phyloP scores from a whole-genome alignment of 202 grass and related monocot genomes.

The Alloteropsis angusta region DNA sequence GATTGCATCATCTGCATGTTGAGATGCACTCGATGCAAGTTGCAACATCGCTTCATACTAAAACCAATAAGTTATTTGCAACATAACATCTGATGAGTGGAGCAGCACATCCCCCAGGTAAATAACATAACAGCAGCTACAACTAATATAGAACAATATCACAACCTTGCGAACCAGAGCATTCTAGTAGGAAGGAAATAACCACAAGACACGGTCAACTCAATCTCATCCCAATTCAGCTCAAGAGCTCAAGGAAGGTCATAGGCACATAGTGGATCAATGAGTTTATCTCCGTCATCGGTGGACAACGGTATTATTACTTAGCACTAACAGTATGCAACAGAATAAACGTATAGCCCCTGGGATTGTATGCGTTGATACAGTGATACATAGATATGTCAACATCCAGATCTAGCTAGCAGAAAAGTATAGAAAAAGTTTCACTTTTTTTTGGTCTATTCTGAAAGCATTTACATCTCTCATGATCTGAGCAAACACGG shows the following conservation, averaged over 20 bases:
- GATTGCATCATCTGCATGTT: no score
- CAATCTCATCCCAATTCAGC: neutral
- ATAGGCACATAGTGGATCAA: neutral
- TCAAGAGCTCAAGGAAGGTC: neutral
- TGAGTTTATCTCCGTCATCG: neutral
- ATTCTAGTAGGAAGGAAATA: neutral
- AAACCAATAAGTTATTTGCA: no score
- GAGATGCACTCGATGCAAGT: no score
- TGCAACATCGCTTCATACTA: no score
- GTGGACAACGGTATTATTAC: neutral
- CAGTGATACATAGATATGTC: slow-evolving; percentile 5
- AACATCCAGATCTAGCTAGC: neutral
- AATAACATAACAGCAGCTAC: neutral
- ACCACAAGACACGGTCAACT: neutral
- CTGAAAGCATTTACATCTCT: slow-evolving; percentile 11
- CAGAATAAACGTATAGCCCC: neutral
- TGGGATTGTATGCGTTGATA: neutral
- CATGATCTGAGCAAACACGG: neutral
- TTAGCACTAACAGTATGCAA: neutral
- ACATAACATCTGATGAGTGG: no score
- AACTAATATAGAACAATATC: neutral
- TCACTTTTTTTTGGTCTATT: neutral
- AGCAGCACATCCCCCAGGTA: no score
- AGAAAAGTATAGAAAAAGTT: neutral
- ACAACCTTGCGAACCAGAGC: neutral